phyloP scores from a whole-genome alignment of 2,329 filamentous ascomycete species.

The Microcera coccophila region DNA sequence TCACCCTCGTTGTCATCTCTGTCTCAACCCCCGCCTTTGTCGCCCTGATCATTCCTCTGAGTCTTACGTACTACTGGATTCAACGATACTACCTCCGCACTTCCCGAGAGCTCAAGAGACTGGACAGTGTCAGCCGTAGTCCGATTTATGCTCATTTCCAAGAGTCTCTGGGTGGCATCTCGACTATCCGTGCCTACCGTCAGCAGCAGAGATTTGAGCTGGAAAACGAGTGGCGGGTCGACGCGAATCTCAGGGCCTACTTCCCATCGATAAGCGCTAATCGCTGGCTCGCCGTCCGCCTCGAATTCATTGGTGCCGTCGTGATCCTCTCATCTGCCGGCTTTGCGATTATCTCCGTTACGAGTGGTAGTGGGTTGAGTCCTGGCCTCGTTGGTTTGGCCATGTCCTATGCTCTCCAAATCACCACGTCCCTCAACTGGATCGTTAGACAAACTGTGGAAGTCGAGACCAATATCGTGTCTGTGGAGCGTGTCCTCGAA shows the following conservation, averaged over 20 bases:
- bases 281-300: slow-evolving; percentile 88
- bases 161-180: slow-evolving; percentile 88
- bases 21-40: slow-evolving; percentile 76
- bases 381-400: slow-evolving; percentile 81
- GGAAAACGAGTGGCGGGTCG: slow-evolving; percentile 97
- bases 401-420: slow-evolving; percentile 97
- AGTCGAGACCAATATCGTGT: slow-evolving; percentile 99
- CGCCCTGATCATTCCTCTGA: slow-evolving; percentile 74
- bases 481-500: slow-evolving; percentile 94
- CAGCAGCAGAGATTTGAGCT: slow-evolving; percentile 82
- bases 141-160: slow-evolving; percentile 99
- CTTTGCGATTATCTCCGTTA: slow-evolving; percentile 76
- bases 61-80: slow-evolving; percentile 81
- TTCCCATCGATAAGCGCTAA: slow-evolving; percentile 94
- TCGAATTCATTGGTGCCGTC: slow-evolving; percentile 92
- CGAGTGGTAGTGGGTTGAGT: slow-evolving; percentile 59
- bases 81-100: slow-evolving; percentile 96
- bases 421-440: slow-evolving; percentile 97
- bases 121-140: slow-evolving; percentile 92
- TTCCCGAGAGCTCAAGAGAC: slow-evolving; percentile 89
- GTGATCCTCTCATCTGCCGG: slow-evolving; percentile 86
- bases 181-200: slow-evolving; percentile 90
- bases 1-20: slow-evolving; percentile 84
- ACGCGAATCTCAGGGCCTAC: slow-evolving; percentile 89
- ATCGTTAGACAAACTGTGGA: slow-evolving; percentile 98